Evolutionary conservation across 305 asterid genomes (phyloP).

Genomic region (Fraxinus sp.): DNA sequence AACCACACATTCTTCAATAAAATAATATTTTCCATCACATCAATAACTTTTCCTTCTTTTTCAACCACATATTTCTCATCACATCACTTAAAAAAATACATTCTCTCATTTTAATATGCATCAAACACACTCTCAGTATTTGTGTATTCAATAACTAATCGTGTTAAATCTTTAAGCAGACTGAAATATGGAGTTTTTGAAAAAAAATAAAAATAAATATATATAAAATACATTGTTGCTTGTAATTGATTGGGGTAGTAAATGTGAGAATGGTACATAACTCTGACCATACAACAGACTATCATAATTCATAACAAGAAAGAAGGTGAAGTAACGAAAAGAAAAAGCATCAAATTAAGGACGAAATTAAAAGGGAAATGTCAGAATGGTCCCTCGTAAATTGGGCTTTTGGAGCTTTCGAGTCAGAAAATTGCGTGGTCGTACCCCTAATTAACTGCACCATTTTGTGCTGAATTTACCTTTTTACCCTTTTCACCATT

Average conservation of each 20-base stretch:
- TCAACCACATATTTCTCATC: too few relatives aligned
- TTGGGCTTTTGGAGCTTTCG: conserved; percentile 28
- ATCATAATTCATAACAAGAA: neutral
- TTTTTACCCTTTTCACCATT: conserved; percentile 13
- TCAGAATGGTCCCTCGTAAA: conserved; percentile 16
- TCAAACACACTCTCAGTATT: too few relatives aligned
- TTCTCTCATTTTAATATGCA: too few relatives aligned
- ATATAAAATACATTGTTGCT: too few relatives aligned
- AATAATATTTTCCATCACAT: too few relatives aligned
- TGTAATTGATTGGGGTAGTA: neutral
- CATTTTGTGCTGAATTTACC: conserved; percentile 10
- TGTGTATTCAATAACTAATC: neutral
- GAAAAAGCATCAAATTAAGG: neutral
- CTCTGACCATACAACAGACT: neutral
- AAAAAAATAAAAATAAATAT: too few relatives aligned
- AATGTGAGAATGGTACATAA: neutral
- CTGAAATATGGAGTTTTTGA: neutral
- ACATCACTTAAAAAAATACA: too few relatives aligned
- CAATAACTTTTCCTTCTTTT: too few relatives aligned
- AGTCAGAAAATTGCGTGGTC: conserved; percentile 22
- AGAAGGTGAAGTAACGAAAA: neutral
- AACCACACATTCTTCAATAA: too few relatives aligned
- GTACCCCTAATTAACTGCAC: conserved; percentile 27
- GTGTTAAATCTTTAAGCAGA: neutral
- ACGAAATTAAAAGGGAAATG: neutral